Evolutionary conservation across 306 rosid species (phyloP).

Genomic region (Carpinus fangiana): DNA sequence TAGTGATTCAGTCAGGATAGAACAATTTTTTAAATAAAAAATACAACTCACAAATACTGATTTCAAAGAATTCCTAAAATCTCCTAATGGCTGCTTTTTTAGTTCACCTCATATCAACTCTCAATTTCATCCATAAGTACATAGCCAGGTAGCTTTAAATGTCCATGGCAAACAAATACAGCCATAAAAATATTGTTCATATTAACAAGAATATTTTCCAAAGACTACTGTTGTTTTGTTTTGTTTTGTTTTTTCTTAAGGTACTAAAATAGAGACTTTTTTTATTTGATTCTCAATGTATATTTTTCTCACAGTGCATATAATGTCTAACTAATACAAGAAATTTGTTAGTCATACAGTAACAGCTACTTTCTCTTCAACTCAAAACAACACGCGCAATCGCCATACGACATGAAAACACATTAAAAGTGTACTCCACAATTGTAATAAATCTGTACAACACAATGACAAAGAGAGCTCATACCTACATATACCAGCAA

Average conservation of each 20-base stretch:
- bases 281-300: not conserved
- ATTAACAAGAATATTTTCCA: not conserved
- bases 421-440: not conserved
- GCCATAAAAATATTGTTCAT: too few relatives aligned
- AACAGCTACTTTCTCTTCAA: not conserved
- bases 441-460: not conserved
- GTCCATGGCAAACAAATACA: too few relatives aligned
- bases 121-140: not conserved
- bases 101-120: not conserved
- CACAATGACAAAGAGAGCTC: slow-evolving; percentile 12
- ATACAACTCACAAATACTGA: not conserved
- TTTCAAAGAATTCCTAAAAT: not conserved
- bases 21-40: not conserved
- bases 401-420: not conserved
- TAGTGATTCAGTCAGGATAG: not conserved
- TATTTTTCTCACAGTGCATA: not conserved
- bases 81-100: not conserved
- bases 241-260: not conserved
- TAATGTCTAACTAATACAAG: not conserved
- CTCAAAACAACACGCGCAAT: not conserved
- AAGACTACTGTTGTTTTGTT: not conserved
- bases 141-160: not conserved
- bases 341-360: not conserved
- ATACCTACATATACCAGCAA: slow-evolving; percentile 74
- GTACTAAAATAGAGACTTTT: not conserved